Percentiles rank a stretch among this genome's conserved stretches.
These are phyloP conservation scores for Filobasidium floriforme DNA, from an alignment of 768 basidiomycete species.

Conservation along the genomic window DNA sequence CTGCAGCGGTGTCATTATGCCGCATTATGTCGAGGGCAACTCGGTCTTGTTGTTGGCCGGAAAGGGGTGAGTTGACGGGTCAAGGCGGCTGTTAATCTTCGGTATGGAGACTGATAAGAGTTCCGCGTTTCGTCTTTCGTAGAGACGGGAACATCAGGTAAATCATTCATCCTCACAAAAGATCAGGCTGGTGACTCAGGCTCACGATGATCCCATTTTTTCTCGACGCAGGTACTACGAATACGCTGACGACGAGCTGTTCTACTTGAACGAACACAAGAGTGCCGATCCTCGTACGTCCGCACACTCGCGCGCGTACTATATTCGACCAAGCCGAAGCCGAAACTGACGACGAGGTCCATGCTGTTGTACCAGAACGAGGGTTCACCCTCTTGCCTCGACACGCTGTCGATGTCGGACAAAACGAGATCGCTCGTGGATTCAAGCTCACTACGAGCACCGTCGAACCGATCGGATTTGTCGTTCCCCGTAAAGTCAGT, in stretches of 20 bases:
- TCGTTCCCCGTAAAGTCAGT: conserved; percentile 81
- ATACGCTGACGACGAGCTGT: conserved; percentile 75
- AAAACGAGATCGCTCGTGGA: conserved; percentile 90
- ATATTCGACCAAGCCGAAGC: no score
- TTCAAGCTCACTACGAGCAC: conserved; percentile 71
- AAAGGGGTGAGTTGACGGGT: conserved; percentile 66
- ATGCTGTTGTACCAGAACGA: conserved; percentile 50
- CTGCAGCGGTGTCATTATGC: conserved; percentile 80
- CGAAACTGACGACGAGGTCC: no score
- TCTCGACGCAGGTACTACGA: conserved; percentile 62
- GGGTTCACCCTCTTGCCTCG: conserved; percentile 96
- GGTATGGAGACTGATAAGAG: no score
- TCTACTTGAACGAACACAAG: conserved; percentile 67
- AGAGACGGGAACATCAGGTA: conserved; percentile 88
- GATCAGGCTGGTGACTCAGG: neutral
- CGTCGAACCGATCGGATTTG: conserved; percentile 88
- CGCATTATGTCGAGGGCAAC: conserved; percentile 87
- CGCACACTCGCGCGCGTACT: no score
- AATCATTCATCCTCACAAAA: conserved; percentile 10
- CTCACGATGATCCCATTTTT: neutral
- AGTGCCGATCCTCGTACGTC: conserved; percentile 65
- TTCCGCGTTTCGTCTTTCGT: conserved; percentile 16
- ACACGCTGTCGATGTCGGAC: conserved; percentile 73
- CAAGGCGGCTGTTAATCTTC: no score
- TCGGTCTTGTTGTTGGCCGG: conserved; percentile 85